phyloP scores from a whole-genome alignment of 371 early-diverging fungal species.

The Haplosporangium sp. region DNA sequence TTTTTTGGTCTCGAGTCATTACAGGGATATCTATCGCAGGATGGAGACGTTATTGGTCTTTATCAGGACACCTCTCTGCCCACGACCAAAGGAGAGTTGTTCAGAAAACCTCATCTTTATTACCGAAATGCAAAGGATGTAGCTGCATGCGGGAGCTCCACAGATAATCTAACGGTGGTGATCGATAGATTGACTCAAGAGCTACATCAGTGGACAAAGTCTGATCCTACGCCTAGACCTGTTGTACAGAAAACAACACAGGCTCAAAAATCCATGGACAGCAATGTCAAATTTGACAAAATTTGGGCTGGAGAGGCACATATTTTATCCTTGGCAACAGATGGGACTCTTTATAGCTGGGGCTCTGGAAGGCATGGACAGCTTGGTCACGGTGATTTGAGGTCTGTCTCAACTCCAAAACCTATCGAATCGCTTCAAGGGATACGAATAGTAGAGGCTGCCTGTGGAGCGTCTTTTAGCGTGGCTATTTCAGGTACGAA shows the following conservation, averaged over 20 bases:
- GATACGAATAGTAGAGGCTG: conserved; percentile 33
- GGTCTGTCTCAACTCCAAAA: conserved; percentile 16
- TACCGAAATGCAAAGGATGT: conserved; percentile 21
- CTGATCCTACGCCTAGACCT: conserved; percentile 9
- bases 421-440: conserved; percentile 43
- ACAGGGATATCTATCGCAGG: conserved; percentile 20
- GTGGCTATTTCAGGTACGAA: conserved; percentile 39
- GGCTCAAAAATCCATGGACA: background rate
- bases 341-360: conserved; percentile 49
- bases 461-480: conserved; percentile 47
- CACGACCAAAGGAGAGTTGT: background rate
- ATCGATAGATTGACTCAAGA: conserved; percentile 11
- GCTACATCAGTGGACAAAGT: conserved; percentile 24
- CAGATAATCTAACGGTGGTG: conserved; percentile 25
- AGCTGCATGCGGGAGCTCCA: conserved; percentile 33
- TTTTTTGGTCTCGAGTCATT: conserved; percentile 35
- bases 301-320: conserved; percentile 54
- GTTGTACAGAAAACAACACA: background rate
- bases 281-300: conserved; percentile 10
- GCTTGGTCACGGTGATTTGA: conserved; percentile 46
- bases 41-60: conserved; percentile 20
- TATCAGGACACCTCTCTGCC: background rate
- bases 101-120: background rate
- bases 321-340: conserved; percentile 24
- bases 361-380: conserved; percentile 53